phyloP scores from a whole-genome alignment of 345 rosid species.

The Bruguiera parviflora region DNA sequence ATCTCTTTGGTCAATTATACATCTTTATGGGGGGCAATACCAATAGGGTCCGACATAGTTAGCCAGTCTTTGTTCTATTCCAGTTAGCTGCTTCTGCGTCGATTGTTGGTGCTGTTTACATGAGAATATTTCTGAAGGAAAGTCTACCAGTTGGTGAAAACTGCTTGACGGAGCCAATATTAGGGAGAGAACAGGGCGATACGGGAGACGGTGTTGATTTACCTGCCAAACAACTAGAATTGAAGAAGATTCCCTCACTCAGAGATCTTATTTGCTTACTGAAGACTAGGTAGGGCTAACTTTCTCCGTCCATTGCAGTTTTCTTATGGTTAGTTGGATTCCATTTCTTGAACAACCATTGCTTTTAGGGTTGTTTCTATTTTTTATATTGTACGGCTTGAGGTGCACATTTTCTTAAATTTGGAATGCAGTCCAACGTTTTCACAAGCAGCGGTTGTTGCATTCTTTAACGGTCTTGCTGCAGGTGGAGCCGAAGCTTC shows the following conservation, averaged over 20 bases:
- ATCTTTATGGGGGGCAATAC: too few relatives aligned
- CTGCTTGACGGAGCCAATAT: slow-evolving; percentile 42
- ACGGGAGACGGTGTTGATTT: slow-evolving; percentile 21
- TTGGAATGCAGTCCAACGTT: slow-evolving; percentile 52
- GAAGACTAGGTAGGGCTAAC: slow-evolving; percentile 46
- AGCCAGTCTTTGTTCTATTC: neutral
- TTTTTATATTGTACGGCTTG: too few relatives aligned
- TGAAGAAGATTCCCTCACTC: slow-evolving; percentile 56
- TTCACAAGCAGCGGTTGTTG: slow-evolving; percentile 62
- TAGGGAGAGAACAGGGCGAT: slow-evolving; percentile 27
- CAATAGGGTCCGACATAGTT: neutral
- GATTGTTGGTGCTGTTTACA: slow-evolving; percentile 58
- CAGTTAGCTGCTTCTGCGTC: slow-evolving; percentile 61
- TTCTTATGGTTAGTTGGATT: too few relatives aligned
- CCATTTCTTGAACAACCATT: too few relatives aligned
- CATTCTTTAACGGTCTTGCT: slow-evolving; percentile 68
- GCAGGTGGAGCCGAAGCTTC: slow-evolving; percentile 65
- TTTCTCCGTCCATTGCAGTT: neutral
- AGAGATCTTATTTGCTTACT: slow-evolving; percentile 48
- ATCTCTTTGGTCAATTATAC: too few relatives aligned
- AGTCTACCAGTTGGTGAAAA: slow-evolving; percentile 20
- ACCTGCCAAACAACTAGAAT: neutral
- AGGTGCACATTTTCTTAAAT: neutral
- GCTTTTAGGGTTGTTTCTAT: too few relatives aligned
- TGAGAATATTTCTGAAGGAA: slow-evolving; percentile 78